A percentile compares a stretch with the other conserved stretches of the same genome.
phyloP scores from a whole-genome alignment of 2,329 filamentous ascomycete species.

The Claviceps fusiformis region DNA sequence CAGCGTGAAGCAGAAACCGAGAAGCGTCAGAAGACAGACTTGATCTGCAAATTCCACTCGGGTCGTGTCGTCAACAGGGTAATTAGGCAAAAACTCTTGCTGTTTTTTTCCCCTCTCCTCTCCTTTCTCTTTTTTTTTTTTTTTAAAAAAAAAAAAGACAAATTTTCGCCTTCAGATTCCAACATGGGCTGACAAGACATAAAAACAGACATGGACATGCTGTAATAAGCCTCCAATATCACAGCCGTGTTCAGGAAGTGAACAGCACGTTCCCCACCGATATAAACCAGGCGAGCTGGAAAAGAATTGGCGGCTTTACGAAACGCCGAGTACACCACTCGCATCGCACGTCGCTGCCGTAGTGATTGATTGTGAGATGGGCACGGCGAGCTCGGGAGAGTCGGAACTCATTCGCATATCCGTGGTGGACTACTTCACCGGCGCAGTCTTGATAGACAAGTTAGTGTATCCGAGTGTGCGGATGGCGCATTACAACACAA shows the following conservation, averaged over 20 bases:
- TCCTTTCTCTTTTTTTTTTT: no score
- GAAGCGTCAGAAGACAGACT: neutral
- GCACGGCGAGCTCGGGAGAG: conserved; percentile 28
- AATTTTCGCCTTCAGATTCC: no score
- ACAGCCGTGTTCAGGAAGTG: conserved; percentile 13
- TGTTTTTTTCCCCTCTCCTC: no score
- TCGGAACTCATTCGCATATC: conserved; percentile 38
- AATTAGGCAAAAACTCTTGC: neutral
- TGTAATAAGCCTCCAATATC: conserved; percentile 12
- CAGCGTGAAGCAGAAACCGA: neutral
- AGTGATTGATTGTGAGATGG: conserved; percentile 44
- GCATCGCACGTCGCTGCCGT: conserved; percentile 16
- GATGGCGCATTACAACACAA: conserved; percentile 36
- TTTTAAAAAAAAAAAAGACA: no score
- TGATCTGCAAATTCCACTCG: conserved; percentile 15
- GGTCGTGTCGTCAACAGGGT: conserved; percentile 17
- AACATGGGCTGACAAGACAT: neutral
- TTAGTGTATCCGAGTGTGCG: conserved; percentile 32
- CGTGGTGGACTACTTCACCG: conserved; percentile 36
- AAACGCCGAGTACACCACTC: conserved; percentile 5
- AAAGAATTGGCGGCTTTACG: conserved; percentile 14
- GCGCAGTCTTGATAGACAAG: conserved; percentile 32
- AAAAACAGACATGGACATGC: conserved; percentile 17
- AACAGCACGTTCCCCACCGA: conserved; percentile 13
- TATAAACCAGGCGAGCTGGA: conserved; percentile 15